These are phyloP conservation scores for Trichophyton mentagrophytes DNA, from an alignment of 2,329 filamentous ascomycete species.

Conservation along the genomic window DNA sequence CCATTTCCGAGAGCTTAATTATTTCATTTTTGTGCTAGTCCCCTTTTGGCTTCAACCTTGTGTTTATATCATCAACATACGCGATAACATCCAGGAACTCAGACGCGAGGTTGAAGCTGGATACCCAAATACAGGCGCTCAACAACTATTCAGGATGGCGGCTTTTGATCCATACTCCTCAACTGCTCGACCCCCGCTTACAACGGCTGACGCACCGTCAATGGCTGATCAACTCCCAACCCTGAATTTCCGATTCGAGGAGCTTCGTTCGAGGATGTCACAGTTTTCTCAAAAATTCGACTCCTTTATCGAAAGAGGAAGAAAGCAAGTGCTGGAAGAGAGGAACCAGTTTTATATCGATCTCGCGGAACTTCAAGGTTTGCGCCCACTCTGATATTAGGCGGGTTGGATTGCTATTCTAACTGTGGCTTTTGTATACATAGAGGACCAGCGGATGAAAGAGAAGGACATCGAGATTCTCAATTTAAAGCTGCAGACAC, in stretches of 20 bases:
- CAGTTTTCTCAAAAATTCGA: slow-evolving; percentile 87
- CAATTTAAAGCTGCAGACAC: slow-evolving; percentile 42
- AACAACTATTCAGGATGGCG: not conserved
- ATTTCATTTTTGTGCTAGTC: not conserved
- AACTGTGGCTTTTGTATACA: not conserved
- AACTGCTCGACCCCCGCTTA: slow-evolving; percentile 40
- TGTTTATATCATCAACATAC: not conserved
- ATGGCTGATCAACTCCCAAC: slow-evolving; percentile 62
- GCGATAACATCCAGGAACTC: not conserved
- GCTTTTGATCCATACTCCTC: slow-evolving; percentile 38
- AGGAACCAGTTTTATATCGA: slow-evolving; percentile 88
- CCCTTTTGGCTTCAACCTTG: not conserved
- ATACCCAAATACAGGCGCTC: not conserved
- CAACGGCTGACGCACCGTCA: slow-evolving; percentile 41
- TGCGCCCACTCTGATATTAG: slow-evolving; percentile 6
- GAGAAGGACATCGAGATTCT: slow-evolving; percentile 74
- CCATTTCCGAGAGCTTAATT: not conserved
- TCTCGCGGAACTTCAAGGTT: slow-evolving; percentile 80
- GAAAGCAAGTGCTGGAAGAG: slow-evolving; percentile 82
- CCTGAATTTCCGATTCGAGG: slow-evolving; percentile 92
- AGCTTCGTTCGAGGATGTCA: slow-evolving; percentile 86
- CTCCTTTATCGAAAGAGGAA: slow-evolving; percentile 79
- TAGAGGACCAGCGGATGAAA: slow-evolving; percentile 86
- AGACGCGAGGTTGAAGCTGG: too few relatives aligned
- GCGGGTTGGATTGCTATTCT: not conserved